Evolutionary conservation across 1,284 basidiomycete genomes (phyloP).

Genomic region (Retiboletus fuscus): DNA sequence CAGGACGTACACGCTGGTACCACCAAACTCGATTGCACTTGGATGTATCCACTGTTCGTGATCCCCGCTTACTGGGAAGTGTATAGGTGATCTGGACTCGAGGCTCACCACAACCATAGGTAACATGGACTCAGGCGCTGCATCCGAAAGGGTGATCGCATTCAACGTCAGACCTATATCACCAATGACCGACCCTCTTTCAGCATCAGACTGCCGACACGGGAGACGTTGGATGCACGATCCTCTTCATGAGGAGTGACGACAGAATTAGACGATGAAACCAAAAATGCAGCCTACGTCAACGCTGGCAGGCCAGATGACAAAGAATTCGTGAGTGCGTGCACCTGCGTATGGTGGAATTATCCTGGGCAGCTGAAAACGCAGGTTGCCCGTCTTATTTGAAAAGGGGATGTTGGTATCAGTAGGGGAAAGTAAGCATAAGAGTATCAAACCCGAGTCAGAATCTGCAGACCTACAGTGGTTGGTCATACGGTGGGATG

Average conservation of each 20-base stretch:
- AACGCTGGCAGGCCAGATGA: slow-evolving; percentile 6
- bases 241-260: slow-evolving; percentile 37
- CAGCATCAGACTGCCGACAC: neutral
- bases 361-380: slow-evolving; percentile 52
- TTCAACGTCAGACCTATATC: slow-evolving; percentile 59
- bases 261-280: neutral
- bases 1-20: slow-evolving; percentile 36
- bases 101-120: slow-evolving; percentile 58
- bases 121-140: slow-evolving; percentile 41
- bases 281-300: slow-evolving; percentile 16
- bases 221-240: slow-evolving; percentile 32
- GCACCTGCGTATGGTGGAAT: slow-evolving; percentile 47
- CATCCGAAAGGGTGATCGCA: slow-evolving; percentile 50
- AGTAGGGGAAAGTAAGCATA: neutral
- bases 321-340: slow-evolving; percentile 28
- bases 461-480: slow-evolving; percentile 46
- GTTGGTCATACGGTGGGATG: slow-evolving; percentile 54
- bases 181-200: neutral
- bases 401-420: neutral
- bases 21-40: slow-evolving; percentile 51
- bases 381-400: slow-evolving; percentile 42
- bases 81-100: neutral
- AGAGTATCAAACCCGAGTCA: too few species aligned
- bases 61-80: neutral
- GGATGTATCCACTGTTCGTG: slow-evolving; percentile 38